Evolutionary conservation across 768 basidiomycete species (phyloP), one percentile per base, ranked within the genome.

Genomic region (Ramaria sp.): DNA sequence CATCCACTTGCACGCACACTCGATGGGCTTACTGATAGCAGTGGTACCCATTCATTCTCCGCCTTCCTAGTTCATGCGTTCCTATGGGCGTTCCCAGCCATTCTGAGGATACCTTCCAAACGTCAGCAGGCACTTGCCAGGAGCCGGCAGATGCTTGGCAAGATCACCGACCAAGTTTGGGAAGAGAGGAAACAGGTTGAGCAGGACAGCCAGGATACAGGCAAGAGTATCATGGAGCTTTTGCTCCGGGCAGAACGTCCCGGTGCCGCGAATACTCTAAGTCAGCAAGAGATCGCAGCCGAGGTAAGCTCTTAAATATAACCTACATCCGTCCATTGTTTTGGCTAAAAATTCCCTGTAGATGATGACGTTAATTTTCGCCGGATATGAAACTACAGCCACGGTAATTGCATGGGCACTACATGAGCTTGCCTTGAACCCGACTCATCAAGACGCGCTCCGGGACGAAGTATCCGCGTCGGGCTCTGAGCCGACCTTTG

Each of bases 341-440:
- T 33, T 48, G 3, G 39, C 31, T 24, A 15, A 30, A 48, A 17
- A 15, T 13, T 9, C 19, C 20, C 34, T 0, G 9, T 30, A 57
- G 55, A 57, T 57, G 46, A 57, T 57, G 55, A 81, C 82, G 31
- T 78, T 85, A 66, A 71, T 85, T 56, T 78, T 83, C 42, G 81
- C 77, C 2, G 84, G 84, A 12, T 79, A 79, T 63, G 73, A 69
- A 59, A 71, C 68, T 38, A 69, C 71, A 15, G 69, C 69, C 9
- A 72, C 69, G 10, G 63, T 69, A 17, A 60, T 68, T 15, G 63
- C 67, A 15, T 87, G 86, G 85, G 71, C 78, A 47, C 68, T 86
- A 10, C 84, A 84, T 59, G 80, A 83, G 61, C 73, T 88, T 20
- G 72, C 82, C 24, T 68, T 68, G 31, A 67, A 83, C 63, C 73